Percentiles rank a stretch among this genome's conserved stretches.
These are phyloP conservation scores for Acidomyces sp. DNA, from an alignment of 495 filamentous ascomycete genomes.

Conservation along the genomic window DNA sequence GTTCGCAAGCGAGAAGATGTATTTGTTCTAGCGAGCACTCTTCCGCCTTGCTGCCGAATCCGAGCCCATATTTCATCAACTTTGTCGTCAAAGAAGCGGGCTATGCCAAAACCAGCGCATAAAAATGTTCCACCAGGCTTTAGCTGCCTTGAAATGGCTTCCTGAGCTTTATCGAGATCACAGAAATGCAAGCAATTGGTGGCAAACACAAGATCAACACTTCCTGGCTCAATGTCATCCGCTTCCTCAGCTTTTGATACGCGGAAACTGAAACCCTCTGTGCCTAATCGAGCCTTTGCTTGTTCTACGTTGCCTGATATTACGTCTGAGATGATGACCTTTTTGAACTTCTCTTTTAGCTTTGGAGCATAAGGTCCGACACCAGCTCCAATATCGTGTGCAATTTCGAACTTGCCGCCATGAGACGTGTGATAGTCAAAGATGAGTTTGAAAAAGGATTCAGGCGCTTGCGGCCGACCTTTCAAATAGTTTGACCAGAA, in stretches of 20 bases:
- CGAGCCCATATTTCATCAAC: too few relatives aligned
- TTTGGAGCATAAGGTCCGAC: slow-evolving; percentile 10
- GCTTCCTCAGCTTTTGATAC: slow-evolving; percentile 14
- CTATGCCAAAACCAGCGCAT: slow-evolving; percentile 13
- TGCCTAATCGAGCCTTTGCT: slow-evolving; percentile 11
- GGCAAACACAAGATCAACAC: slow-evolving; percentile 20
- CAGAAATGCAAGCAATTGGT: slow-evolving; percentile 19
- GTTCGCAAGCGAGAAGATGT: too few relatives aligned
- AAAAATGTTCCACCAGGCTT: slow-evolving; percentile 19
- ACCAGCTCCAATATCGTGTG: slow-evolving; percentile 18
- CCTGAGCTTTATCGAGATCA: slow-evolving; percentile 14
- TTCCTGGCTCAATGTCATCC: slow-evolving; percentile 12
- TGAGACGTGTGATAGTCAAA: slow-evolving; percentile 22
- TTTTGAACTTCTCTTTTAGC: slow-evolving; percentile 13
- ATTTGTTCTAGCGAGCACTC: too few relatives aligned
- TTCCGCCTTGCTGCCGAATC: too few relatives aligned
- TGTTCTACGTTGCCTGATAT: slow-evolving; percentile 8
- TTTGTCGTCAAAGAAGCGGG: slow-evolving; percentile 11
- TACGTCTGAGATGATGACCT: slow-evolving; percentile 20
- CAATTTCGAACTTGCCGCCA: slow-evolving; percentile 15
- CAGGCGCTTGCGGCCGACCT: slow-evolving; percentile 15
- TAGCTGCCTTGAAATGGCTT: slow-evolving; percentile 14
- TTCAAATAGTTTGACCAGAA: slow-evolving; percentile 20
- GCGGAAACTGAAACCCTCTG: slow-evolving; percentile 15
- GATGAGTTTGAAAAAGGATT: slow-evolving; percentile 21